Base-by-base conservation (phyloP, 1,284 basidiomycete genomes). In the Anthracocystis panici-leucophaei region DNA sequence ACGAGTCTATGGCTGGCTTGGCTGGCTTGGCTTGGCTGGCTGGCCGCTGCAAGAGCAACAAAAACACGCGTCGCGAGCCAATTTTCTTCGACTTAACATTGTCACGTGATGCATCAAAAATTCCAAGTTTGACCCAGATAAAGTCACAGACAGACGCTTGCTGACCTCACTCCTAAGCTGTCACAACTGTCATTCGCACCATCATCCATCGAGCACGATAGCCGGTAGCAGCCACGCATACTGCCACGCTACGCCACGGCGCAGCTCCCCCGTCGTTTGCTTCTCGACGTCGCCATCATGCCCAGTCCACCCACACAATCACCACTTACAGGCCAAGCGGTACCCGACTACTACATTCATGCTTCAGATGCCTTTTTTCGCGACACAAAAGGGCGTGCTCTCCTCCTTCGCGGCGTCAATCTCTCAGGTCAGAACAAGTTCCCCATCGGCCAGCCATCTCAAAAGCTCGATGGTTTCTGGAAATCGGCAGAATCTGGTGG, bases 351-450 rank as follows among this genome's bases (percentile, higher is more conserved):
- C 53, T 76, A 76, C 56, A 76, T 76, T 12, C 74, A 84, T 53
- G 77, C 82, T 44, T 77, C 77, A 16, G 76, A 79, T 23, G 71
- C 74, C 74, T 90, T 91, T 78, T 98, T 97, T 84, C 90, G 94
- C 81, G 94, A 97, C 87, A 90, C 89, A 53, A 86, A 89, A 57
- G 95, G 95, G 11, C 91, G 96, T 46, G 92, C 92, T 0, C 87
- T 97, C 21, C 88, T 98, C 27, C 88, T 99, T 0, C 91, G 96
- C 45, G 96, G 96, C 40, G 91, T 98, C 63, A 98, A 99, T 86
- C 90, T 98, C 58, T 93, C 93, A 8, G 94, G 93, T 3, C 91
- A 92, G 0, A 90, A 91, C 56, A 98, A 99, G 85, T 91, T 91
- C 0, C 95, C 96, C 0, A 85, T 90, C 0, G 90, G 88, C 44